Evolutionary conservation across 371 early-diverging fungal species (phyloP).

Genomic region (Mucor piriformis): DNA sequence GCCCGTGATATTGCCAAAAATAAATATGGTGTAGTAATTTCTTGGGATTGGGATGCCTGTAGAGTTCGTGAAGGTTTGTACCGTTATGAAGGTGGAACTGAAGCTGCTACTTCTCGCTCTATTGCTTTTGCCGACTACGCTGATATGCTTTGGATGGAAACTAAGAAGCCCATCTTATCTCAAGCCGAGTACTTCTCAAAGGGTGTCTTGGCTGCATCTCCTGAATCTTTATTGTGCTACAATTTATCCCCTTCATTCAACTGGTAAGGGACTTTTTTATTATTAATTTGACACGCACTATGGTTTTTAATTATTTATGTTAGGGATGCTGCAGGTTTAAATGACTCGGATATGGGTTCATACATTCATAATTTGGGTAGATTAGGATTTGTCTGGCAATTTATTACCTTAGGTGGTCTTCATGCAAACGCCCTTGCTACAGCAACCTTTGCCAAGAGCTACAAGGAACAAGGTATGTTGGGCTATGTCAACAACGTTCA

Average conservation of each 20-base stretch:
- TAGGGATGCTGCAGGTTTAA: conserved; percentile 89
- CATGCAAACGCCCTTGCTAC: conserved; percentile 87
- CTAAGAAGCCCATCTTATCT: conserved; percentile 87
- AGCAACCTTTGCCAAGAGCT: conserved; percentile 92
- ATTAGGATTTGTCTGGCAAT: conserved; percentile 98
- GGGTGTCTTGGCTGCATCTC: conserved; percentile 73
- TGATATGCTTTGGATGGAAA: conserved; percentile 98
- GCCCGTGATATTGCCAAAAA: conserved; percentile 80
- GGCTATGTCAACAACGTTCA: conserved; percentile 95
- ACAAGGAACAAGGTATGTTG: conserved; percentile 89
- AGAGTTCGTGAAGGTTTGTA: conserved; percentile 96
- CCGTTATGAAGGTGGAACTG: conserved; percentile 94
- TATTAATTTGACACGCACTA: background rate
- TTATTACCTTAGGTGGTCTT: conserved; percentile 97
- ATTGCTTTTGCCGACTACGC: conserved; percentile 91
- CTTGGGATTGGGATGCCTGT: conserved; percentile 92
- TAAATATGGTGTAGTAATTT: conserved; percentile 77
- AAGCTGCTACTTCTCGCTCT: conserved; percentile 88
- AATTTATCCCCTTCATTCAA: conserved; percentile 98
- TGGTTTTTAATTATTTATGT: background rate
- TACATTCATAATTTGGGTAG: conserved; percentile 84
- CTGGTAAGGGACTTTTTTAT: conserved; percentile 71
- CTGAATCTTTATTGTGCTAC: conserved; percentile 83
- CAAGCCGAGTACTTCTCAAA: conserved; percentile 93
- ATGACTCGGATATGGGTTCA: conserved; percentile 83